A percentile compares a stretch with the other conserved stretches of the same genome.
phyloP scores from a whole-genome alignment of 108 stramenopile species.

The Licmophora abbreviata region DNA sequence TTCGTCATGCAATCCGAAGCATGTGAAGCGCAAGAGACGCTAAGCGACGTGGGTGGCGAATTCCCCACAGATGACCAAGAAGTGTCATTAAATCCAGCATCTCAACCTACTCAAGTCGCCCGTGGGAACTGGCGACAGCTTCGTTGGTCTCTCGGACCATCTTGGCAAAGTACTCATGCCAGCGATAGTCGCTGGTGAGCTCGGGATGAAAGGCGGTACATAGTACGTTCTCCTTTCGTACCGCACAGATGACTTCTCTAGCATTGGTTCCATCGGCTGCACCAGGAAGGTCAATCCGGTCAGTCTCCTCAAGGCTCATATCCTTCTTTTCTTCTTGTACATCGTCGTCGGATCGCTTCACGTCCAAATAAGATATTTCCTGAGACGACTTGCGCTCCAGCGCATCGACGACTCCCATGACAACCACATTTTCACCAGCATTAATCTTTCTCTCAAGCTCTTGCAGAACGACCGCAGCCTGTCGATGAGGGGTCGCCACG shows the following conservation, averaged over 20 bases:
- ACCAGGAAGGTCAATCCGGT: constrained; percentile 57
- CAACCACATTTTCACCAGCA: constrained; percentile 68
- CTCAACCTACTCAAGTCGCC: no score
- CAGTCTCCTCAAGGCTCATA: constrained; percentile 14
- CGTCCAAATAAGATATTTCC: constrained; percentile 36
- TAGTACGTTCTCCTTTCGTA: constrained; percentile 69
- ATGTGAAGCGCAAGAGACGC: no score
- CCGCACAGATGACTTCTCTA: constrained; percentile 93
- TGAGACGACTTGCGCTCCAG: constrained; percentile 46
- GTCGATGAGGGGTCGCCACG: constrained; percentile 78
- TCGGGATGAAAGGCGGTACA: constrained; percentile 98
- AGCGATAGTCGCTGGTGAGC: constrained; percentile 83
- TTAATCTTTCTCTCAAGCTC: constrained; percentile 71
- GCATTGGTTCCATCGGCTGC: constrained; percentile 76
- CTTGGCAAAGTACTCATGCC: constrained; percentile 91
- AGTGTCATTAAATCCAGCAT: no score
- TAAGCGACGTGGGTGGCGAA: no score
- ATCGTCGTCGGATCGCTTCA: background rate
- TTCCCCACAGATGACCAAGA: no score
- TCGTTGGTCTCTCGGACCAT: constrained; percentile 49
- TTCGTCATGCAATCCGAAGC: no score
- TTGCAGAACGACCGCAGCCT: constrained; percentile 75
- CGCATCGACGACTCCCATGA: constrained; percentile 72
- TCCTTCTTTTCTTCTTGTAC: constrained; percentile 11
- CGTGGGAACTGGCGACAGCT: no score